These are phyloP conservation scores for Lolium multiflorum DNA, from an alignment of 176 grass and related monocot genomes.

Conservation along the genomic window DNA sequence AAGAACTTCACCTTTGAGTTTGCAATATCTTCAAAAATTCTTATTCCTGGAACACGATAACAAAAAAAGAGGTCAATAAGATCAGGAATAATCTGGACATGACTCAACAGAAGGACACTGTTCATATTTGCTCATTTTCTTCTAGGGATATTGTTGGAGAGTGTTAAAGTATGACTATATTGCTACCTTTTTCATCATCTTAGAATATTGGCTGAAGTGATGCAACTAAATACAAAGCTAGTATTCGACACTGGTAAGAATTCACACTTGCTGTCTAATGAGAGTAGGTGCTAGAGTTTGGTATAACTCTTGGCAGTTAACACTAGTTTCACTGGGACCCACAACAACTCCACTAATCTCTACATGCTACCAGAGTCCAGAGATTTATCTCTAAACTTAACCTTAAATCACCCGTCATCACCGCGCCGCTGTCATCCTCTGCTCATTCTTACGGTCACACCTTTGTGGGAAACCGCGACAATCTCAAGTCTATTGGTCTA, in stretches of 20 bases:
- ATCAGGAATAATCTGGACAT: constrained; percentile 2
- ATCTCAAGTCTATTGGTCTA: neutral
- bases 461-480: neutral
- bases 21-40: constrained; percentile 87
- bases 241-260: neutral
- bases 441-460: neutral
- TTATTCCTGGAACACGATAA: constrained; percentile 70
- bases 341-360: neutral
- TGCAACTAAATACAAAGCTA: constrained; percentile 10
- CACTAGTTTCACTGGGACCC: neutral
- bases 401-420: neutral
- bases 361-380: neutral
- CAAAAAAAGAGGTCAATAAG: constrained; percentile 32
- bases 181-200: constrained; percentile 16
- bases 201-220: constrained; percentile 1
- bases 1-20: constrained; percentile 73
- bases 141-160: neutral
- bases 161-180: constrained; percentile 4
- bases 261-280: neutral
- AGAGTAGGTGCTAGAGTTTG: neutral
- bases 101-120: constrained; percentile 23
- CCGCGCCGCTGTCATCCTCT: neutral
- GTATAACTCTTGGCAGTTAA: constrained; percentile 7
- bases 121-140: constrained; percentile 11
- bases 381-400: constrained; percentile 6